These are phyloP conservation scores for Phytophthora pini DNA, from an alignment of 352 stramenopile species.

Conservation along the genomic window DNA sequence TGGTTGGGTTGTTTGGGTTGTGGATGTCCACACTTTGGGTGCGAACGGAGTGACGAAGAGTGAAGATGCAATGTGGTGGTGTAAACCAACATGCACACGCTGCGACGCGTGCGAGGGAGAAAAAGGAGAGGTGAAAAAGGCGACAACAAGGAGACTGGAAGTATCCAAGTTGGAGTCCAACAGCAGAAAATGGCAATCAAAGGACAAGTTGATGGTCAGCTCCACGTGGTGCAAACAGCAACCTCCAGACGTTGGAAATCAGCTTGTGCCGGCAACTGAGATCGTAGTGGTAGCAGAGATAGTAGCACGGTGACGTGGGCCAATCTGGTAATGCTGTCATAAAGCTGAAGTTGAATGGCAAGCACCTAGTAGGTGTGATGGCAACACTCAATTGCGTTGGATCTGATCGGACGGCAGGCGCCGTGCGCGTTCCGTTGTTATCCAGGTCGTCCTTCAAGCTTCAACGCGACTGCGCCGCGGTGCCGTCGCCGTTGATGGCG, in stretches of 20 bases:
- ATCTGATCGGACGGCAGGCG: slow-evolving; percentile 23
- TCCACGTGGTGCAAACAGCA: slow-evolving; percentile 8
- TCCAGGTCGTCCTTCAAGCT: neutral
- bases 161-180: slow-evolving; percentile 4
- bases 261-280: slow-evolving; percentile 10
- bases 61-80: neutral
- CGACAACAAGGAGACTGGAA: neutral
- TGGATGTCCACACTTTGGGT: slow-evolving; percentile 8
- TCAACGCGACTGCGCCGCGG: slow-evolving; percentile 4
- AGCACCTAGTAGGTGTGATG: neutral
- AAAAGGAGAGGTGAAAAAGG: slow-evolving; percentile 6
- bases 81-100: neutral
- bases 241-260: slow-evolving; percentile 7
- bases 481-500: slow-evolving; percentile 1
- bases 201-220: neutral
- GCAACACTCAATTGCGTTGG: slow-evolving; percentile 15
- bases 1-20: slow-evolving; percentile 16
- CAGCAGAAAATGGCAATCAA: slow-evolving; percentile 11
- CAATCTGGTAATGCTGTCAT: slow-evolving; percentile 32
- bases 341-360: slow-evolving; percentile 34
- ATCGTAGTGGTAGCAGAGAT: slow-evolving; percentile 23
- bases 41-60: slow-evolving; percentile 2
- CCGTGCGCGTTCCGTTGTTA: slow-evolving; percentile 5
- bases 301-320: slow-evolving; percentile 27
- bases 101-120: slow-evolving; percentile 4